Evolutionary conservation across 106 monocot genomes (phyloP).

Genomic region (Dioscorea zingiberensis): DNA sequence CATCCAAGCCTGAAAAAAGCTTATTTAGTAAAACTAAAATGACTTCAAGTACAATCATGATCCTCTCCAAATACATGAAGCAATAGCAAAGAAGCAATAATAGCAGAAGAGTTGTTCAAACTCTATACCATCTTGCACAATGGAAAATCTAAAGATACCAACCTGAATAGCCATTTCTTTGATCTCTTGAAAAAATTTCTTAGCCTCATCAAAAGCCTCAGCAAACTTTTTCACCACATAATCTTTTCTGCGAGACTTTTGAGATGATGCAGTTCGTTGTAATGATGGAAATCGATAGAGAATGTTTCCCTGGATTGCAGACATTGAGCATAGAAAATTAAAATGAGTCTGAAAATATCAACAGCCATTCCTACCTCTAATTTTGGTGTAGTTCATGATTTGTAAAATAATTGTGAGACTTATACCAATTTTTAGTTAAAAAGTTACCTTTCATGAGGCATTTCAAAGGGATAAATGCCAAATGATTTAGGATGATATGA

Average conservation of each 20-base stretch:
- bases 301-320: slow-evolving; percentile 73
- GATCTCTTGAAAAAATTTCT: slow-evolving; percentile 80
- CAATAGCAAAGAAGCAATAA: not conserved
- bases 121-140: not conserved
- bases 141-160: not conserved
- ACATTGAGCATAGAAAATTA: not conserved
- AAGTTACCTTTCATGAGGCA: too few species aligned
- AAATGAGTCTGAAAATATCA: too few species aligned
- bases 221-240: slow-evolving; percentile 85
- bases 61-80: not conserved
- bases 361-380: too few species aligned
- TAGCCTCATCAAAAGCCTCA: slow-evolving; percentile 52
- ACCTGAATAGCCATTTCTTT: slow-evolving; percentile 93
- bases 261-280: slow-evolving; percentile 81
- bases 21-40: too few species aligned
- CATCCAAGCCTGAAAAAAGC: too few species aligned
- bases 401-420: too few species aligned
- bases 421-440: too few species aligned
- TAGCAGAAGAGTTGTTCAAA: not conserved
- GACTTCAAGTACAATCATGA: too few species aligned
- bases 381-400: too few species aligned
- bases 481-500: too few species aligned
- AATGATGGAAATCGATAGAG: slow-evolving; percentile 92
- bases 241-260: slow-evolving; percentile 60
- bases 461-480: too few species aligned